phyloP scores from a whole-genome alignment of 129 eudicot species.

The Oenanthe sinensis region DNA sequence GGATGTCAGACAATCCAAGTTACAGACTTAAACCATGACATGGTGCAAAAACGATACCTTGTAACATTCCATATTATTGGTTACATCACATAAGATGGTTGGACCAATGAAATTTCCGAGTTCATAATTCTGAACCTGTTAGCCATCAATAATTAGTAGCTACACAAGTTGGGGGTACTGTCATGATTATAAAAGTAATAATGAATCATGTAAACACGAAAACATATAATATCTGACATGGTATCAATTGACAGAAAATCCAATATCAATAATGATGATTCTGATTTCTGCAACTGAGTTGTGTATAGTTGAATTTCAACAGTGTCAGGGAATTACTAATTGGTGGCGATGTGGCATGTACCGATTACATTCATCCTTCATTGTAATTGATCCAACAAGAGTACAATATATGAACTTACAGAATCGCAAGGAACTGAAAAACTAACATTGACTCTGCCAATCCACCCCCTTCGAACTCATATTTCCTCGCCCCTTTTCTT shows the following conservation, averaged over 20 bases:
- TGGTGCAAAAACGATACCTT: slow-evolving; percentile 36
- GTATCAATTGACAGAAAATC: neutral
- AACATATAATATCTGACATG: neutral
- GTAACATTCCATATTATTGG: slow-evolving; percentile 62
- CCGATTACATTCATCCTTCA: neutral
- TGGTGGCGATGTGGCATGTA: neutral
- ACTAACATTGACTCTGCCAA: neutral
- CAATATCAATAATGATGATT: neutral
- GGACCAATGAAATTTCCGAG: slow-evolving; percentile 85
- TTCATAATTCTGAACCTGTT: slow-evolving; percentile 64
- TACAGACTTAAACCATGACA: slow-evolving; percentile 2
- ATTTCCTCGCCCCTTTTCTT: neutral
- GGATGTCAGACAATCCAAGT: slow-evolving; percentile 2
- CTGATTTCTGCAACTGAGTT: neutral
- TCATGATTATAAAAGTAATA: neutral
- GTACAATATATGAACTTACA: neutral
- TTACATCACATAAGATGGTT: slow-evolving; percentile 62
- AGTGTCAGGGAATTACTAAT: neutral
- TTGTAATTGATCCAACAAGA: neutral
- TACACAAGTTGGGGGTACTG: neutral
- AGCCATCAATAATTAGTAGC: neutral
- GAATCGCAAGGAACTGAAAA: neutral
- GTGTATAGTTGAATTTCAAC: neutral
- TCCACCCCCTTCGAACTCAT: neutral
- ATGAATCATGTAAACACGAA: neutral